A percentile compares a stretch with the other conserved stretches of the same genome.
Evolutionary conservation across 75 land plant species (phyloP).

Genomic region (Azolla pinnata): DNA sequence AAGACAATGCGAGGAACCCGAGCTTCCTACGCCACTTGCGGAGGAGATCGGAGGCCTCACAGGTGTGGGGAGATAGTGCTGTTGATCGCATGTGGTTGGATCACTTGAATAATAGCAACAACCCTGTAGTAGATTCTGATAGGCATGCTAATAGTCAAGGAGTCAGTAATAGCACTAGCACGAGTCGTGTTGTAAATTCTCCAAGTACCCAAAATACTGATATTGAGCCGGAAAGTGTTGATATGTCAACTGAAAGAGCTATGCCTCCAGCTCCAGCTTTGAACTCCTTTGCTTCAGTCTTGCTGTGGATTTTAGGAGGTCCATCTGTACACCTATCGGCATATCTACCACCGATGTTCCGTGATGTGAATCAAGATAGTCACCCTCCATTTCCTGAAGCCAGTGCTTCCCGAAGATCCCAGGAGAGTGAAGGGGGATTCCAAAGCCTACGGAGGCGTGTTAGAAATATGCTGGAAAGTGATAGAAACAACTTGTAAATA

Average conservation of each 20-base stretch:
- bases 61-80: no score
- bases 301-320: constrained; percentile 62
- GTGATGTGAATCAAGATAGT: no score
- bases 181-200: constrained; percentile 7
- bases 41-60: no score
- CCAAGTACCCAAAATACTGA: constrained; percentile 10
- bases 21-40: neutral
- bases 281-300: constrained; percentile 44
- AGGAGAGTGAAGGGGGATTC: no score
- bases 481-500: no score
- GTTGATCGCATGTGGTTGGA: no score
- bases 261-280: constrained; percentile 12
- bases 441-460: no score
- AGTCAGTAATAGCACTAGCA: neutral
- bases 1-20: neutral
- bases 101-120: no score
- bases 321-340: constrained; percentile 48
- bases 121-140: neutral
- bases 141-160: constrained; percentile 7
- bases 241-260: constrained; percentile 9
- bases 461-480: no score
- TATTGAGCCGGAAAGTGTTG: constrained; percentile 6
- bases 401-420: no score
- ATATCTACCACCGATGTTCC: constrained; percentile 43
- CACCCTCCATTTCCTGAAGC: no score